Evolutionary conservation across 352 stramenopile genomes (phyloP).

Genomic region (Elongisporangium anandrum): DNA sequence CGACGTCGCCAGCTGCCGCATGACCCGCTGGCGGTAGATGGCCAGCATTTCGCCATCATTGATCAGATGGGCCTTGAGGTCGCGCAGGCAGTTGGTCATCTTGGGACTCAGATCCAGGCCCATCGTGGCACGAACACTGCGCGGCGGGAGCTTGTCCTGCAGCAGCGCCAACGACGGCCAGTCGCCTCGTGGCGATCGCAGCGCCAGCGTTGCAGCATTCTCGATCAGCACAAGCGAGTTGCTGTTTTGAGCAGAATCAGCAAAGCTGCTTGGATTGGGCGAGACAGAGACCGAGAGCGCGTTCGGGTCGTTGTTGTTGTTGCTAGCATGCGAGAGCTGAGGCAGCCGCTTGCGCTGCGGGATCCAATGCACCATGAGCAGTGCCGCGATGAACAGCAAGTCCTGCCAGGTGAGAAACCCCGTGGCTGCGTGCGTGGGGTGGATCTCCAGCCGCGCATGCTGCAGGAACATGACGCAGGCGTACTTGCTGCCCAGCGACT

Average conservation of each 20-base stretch:
- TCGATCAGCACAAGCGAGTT: constrained; percentile 24
- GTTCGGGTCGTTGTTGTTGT: neutral
- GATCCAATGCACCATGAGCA: constrained; percentile 79
- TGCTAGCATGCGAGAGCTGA: constrained; percentile 17
- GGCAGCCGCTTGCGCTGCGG: constrained; percentile 38
- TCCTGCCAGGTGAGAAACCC: constrained; percentile 64
- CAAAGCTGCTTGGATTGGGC: neutral
- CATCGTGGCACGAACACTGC: constrained; percentile 47
- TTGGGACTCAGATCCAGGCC: constrained; percentile 58
- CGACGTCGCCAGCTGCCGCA: constrained; percentile 23
- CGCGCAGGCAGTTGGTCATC: constrained; percentile 61
- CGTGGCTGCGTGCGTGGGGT: constrained; percentile 45
- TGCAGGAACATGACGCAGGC: constrained; percentile 77
- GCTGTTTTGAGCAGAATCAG: neutral
- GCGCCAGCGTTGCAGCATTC: constrained; percentile 42
- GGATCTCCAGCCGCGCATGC: constrained; percentile 73
- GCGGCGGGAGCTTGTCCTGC: constrained; percentile 46
- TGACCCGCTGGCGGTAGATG: constrained; percentile 38
- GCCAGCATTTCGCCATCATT: constrained; percentile 63
- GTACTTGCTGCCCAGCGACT: constrained; percentile 73
- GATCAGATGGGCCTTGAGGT: constrained; percentile 74
- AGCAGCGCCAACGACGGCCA: constrained; percentile 53
- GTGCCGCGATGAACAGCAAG: constrained; percentile 60
- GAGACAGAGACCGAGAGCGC: neutral
- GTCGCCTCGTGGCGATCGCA: constrained; percentile 18